These are phyloP conservation scores for Lentithecium fluviatile DNA, from an alignment of 495 filamentous ascomycete genomes.

Conservation along the genomic window DNA sequence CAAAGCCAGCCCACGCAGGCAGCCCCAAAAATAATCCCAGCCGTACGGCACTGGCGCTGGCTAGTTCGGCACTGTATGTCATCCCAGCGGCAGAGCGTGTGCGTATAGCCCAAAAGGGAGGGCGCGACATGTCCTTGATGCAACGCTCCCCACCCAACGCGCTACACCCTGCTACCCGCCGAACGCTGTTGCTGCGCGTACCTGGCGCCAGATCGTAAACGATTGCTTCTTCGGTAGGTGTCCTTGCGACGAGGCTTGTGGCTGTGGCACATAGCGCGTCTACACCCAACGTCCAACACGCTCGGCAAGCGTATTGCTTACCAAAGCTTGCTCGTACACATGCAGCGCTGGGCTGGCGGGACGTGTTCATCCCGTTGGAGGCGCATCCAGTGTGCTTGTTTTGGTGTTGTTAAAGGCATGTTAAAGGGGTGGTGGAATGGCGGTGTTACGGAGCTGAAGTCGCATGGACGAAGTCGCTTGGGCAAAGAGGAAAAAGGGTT, in stretches of 20 bases:
- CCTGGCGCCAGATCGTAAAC: neutral
- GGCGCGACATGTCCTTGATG: no score
- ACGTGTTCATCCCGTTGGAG: no score
- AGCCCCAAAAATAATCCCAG: conserved; percentile 18
- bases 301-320: neutral
- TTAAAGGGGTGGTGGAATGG: neutral
- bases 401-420: neutral
- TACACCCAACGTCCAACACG: neutral
- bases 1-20: neutral
- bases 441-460: neutral
- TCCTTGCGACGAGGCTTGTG: conserved; percentile 16
- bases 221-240: neutral
- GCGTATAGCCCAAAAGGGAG: no score
- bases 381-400: no score
- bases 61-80: no score
- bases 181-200: neutral
- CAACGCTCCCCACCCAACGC: neutral
- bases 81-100: no score
- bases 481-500: no score
- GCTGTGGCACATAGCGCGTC: conserved; percentile 6
- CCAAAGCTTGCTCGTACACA: neutral
- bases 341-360: neutral
- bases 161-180: no score
- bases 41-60: neutral
- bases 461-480: neutral